These are phyloP conservation scores for Coniochaeta sp. DNA, from an alignment of 2,329 filamentous ascomycete species.

Conservation along the genomic window DNA sequence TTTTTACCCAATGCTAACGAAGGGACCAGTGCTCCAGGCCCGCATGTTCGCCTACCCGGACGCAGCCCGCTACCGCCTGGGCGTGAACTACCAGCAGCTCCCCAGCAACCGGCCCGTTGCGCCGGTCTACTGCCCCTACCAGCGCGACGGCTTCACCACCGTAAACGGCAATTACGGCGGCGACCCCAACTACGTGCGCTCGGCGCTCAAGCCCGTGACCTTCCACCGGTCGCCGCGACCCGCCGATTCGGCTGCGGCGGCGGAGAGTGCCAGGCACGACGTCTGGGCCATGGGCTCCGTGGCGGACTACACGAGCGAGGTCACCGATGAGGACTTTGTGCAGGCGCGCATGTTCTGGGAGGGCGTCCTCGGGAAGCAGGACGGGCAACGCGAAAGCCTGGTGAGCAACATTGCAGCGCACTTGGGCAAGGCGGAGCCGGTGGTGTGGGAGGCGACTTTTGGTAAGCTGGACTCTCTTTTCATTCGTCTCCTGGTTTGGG, in stretches of 20 bases:
- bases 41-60: conserved; percentile 45
- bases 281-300: conserved; percentile 1
- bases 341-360: conserved; percentile 2
- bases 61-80: conserved; percentile 48
- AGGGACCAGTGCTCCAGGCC: neutral
- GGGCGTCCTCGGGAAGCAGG: neutral
- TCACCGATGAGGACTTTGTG: conserved; percentile 6
- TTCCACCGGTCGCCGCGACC: neutral
- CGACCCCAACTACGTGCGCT: conserved; percentile 30
- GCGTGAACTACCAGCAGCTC: conserved; percentile 50
- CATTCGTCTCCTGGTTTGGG: no score
- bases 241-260: no score
- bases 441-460: conserved; percentile 1
- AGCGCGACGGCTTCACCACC: conserved; percentile 28
- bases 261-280: neutral
- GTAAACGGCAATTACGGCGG: conserved; percentile 34
- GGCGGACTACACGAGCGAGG: neutral
- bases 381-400: neutral
- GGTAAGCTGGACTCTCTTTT: neutral
- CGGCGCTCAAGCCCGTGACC: no score
- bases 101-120: conserved; percentile 36
- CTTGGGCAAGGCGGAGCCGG: neutral
- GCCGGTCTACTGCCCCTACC: conserved; percentile 24
- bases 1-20: no score
- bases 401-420: neutral